phyloP scores from a whole-genome alignment of 805 yeast genomes.

The Wickerhamiella australiensis region DNA sequence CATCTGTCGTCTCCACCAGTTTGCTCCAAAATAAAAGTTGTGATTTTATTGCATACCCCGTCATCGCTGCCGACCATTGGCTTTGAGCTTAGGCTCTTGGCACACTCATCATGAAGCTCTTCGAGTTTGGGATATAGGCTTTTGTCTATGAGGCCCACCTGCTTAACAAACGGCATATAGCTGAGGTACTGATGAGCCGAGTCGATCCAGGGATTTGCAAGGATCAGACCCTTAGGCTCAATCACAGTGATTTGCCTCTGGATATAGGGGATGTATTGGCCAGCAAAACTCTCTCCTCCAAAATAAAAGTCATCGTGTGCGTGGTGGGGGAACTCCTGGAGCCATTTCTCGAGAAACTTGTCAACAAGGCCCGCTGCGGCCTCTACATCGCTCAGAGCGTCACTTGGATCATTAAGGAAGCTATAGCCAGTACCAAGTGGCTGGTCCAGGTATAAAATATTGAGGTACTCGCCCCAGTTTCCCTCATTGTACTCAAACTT shows the following conservation, averaged over 20 bases:
- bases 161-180: constrained; percentile 56
- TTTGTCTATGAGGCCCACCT: constrained; percentile 42
- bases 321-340: constrained; percentile 62
- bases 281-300: constrained; percentile 96
- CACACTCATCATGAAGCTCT: constrained; percentile 21
- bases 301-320: constrained; percentile 49
- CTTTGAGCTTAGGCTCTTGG: constrained; percentile 21
- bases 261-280: constrained; percentile 87
- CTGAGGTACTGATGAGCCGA: constrained; percentile 77
- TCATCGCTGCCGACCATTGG: constrained; percentile 19
- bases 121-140: constrained; percentile 23
- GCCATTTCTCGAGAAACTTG: constrained; percentile 53
- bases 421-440: constrained; percentile 93
- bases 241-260: constrained; percentile 32
- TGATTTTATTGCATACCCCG: constrained; percentile 32
- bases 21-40: constrained; percentile 26
- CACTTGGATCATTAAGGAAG: constrained; percentile 35
- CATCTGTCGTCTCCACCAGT: constrained; percentile 37
- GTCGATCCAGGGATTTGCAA: constrained; percentile 93
- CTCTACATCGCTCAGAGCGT: constrained; percentile 30
- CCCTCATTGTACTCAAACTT: constrained; percentile 50
- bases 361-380: constrained; percentile 53
- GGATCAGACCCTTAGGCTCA: constrained; percentile 40
- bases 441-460: constrained; percentile 80
- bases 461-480: constrained; percentile 72